phyloP scores from a whole-genome alignment of 805 yeast genomes.

The Barnettozyma sucrosica region DNA sequence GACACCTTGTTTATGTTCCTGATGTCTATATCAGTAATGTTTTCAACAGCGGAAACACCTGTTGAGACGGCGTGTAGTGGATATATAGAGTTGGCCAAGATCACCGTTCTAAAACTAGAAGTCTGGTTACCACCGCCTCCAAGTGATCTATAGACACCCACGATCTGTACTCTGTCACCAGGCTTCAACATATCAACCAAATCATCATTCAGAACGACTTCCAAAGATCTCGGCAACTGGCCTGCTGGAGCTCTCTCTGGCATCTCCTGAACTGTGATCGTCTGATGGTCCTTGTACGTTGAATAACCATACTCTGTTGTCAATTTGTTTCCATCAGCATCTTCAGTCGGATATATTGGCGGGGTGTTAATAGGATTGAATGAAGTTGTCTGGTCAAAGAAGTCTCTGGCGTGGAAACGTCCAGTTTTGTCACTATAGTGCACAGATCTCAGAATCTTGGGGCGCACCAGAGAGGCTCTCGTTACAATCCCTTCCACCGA shows the following conservation, averaged over 20 bases:
- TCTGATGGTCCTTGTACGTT: conserved; percentile 91
- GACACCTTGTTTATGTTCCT: conserved; percentile 79
- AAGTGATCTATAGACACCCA: conserved; percentile 88
- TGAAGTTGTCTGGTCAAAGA: conserved; percentile 87
- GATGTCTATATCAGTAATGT: conserved; percentile 73
- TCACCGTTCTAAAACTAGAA: conserved; percentile 73
- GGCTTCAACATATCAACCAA: conserved; percentile 89
- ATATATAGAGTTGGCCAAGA: conserved; percentile 84
- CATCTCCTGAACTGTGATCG: conserved; percentile 91
- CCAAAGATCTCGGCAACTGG: conserved; percentile 89
- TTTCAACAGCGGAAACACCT: conserved; percentile 67
- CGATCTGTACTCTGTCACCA: conserved; percentile 91
- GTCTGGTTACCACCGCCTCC: conserved; percentile 59
- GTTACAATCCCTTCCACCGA: conserved; percentile 95
- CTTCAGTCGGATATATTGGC: conserved; percentile 89
- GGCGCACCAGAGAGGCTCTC: conserved; percentile 86
- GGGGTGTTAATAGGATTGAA: conserved; percentile 79
- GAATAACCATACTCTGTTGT: conserved; percentile 90
- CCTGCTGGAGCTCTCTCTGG: conserved; percentile 98
- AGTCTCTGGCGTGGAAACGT: conserved; percentile 84
- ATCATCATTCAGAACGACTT: conserved; percentile 90
- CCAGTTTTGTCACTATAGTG: conserved; percentile 86
- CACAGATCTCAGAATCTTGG: conserved; percentile 85
- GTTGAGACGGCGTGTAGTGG: conserved; percentile 84
- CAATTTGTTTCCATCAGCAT: conserved; percentile 82